A percentile compares a stretch with the other conserved stretches of the same genome.
Evolutionary conservation across 192 early-diverging fungal genomes (phyloP).

Genomic region (Entrophospora sp.): DNA sequence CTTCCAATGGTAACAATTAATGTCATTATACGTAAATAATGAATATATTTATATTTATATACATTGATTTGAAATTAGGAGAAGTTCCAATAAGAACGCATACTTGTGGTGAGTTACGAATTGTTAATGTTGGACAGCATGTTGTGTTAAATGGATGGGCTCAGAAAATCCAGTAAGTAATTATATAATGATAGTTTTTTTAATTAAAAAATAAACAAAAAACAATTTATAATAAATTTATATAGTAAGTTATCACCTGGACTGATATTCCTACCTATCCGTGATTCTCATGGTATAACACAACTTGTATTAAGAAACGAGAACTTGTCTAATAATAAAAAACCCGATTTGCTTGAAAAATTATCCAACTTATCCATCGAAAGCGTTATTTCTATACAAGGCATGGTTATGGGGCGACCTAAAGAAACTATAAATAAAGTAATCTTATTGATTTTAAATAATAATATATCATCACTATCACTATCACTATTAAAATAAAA

Average conservation of each 20-base stretch:
- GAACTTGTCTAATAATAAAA: conserved; percentile 1
- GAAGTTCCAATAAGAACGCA: conserved; percentile 60
- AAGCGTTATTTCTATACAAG: conserved; percentile 61
- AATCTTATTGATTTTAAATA: conserved; percentile 1
- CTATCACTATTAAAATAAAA: background rate
- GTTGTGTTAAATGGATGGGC: conserved; percentile 77
- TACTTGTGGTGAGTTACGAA: conserved; percentile 65
- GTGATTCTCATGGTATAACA: conserved; percentile 65
- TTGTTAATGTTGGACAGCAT: conserved; percentile 44
- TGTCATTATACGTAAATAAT: no score
- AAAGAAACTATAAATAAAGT: conserved; percentile 37
- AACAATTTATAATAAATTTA: background rate
- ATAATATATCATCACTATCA: background rate
- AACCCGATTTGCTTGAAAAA: conserved; percentile 3
- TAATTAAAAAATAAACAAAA: background rate
- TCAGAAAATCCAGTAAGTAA: conserved; percentile 42
- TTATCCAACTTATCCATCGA: conserved; percentile 56
- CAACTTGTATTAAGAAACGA: conserved; percentile 58
- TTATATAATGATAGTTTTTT: background rate
- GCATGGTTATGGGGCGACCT: conserved; percentile 52
- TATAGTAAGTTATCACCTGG: conserved; percentile 57
- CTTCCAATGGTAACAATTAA: no score
- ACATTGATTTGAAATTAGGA: no score
- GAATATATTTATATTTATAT: no score
- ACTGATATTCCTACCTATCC: conserved; percentile 67